phyloP scores from a whole-genome alignment of 768 basidiomycete species.

The Polyporus arcularius region DNA sequence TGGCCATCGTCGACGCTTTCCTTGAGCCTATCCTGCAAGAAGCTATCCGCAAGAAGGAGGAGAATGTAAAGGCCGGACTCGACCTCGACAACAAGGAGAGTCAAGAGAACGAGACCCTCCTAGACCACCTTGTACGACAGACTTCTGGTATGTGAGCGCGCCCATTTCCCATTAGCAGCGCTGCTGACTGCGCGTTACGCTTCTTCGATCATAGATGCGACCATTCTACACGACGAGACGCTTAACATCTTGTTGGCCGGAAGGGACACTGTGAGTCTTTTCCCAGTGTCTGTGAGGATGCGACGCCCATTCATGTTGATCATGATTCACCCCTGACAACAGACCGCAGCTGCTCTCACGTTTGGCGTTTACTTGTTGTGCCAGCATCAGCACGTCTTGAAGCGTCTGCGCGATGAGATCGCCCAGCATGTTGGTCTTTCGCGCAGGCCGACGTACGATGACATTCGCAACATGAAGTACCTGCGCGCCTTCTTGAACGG shows the following conservation, averaged over 20 bases:
- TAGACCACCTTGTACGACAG: slow-evolving; percentile 40
- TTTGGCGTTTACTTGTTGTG: slow-evolving; percentile 33
- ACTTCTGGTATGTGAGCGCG: slow-evolving; percentile 37
- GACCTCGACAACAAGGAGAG: slow-evolving; percentile 17
- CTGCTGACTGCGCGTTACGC: too few relatives aligned
- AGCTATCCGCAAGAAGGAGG: slow-evolving; percentile 42
- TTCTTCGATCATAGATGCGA: slow-evolving; percentile 15
- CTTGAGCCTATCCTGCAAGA: slow-evolving; percentile 51
- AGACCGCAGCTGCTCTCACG: slow-evolving; percentile 30
- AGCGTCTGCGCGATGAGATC: slow-evolving; percentile 32
- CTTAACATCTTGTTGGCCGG: slow-evolving; percentile 34
- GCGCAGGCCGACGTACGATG: slow-evolving; percentile 32
- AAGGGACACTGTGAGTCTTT: slow-evolving; percentile 22
- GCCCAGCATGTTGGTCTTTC: slow-evolving; percentile 26
- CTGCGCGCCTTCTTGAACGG: slow-evolving; percentile 32
- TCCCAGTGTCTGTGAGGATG: background rate
- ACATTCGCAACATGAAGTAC: slow-evolving; percentile 34
- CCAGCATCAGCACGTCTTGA: slow-evolving; percentile 31
- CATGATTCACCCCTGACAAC: background rate
- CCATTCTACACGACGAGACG: slow-evolving; percentile 30
- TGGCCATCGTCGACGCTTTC: slow-evolving; percentile 45
- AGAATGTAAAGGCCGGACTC: slow-evolving; percentile 14
- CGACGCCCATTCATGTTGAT: background rate
- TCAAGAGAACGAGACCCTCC: slow-evolving; percentile 37
- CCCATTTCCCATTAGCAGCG: background rate